A percentile compares a stretch with the other conserved stretches of the same genome.
Conservation (phyloP, 176 grass and related monocot species). For the Carex scoparia region DNA sequence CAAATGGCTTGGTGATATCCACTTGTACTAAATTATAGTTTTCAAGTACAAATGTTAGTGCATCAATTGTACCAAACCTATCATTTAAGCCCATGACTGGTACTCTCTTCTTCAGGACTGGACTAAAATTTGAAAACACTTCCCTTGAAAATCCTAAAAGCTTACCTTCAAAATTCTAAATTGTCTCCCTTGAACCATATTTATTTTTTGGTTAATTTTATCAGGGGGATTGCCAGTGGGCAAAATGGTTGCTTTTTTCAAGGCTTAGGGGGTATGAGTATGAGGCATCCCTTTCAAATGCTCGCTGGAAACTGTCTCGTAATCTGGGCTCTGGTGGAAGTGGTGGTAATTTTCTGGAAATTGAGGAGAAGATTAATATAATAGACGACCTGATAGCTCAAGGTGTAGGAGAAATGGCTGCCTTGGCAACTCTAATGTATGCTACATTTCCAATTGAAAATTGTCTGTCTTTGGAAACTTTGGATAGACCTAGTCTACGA, state of each 20-base stretch:
- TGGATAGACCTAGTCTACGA: conserved; percentile 67
- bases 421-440: conserved; percentile 95
- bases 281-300: conserved; percentile 82
- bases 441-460: conserved; percentile 66
- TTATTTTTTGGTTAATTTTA: conserved; percentile 28
- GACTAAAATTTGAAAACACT: not conserved
- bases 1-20: not conserved
- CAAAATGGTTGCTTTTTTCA: conserved; percentile 90
- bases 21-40: not conserved
- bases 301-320: conserved; percentile 66
- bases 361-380: conserved; percentile 70
- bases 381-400: conserved; percentile 77
- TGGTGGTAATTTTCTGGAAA: conserved; percentile 45
- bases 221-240: conserved; percentile 91
- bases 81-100: not conserved
- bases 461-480: conserved; percentile 70
- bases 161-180: not conserved
- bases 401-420: conserved; percentile 72
- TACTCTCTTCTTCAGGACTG: not conserved
- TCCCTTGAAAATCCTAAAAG: not conserved
- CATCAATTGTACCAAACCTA: conserved; percentile 1
- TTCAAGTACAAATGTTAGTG: not conserved
- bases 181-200: not conserved
- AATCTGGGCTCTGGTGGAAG: conserved; percentile 37
- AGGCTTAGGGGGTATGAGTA: conserved; percentile 68